These are phyloP conservation scores for Oryza glumipatula DNA, from an alignment of 176 grass and related monocot genomes.

Conservation along the genomic window DNA sequence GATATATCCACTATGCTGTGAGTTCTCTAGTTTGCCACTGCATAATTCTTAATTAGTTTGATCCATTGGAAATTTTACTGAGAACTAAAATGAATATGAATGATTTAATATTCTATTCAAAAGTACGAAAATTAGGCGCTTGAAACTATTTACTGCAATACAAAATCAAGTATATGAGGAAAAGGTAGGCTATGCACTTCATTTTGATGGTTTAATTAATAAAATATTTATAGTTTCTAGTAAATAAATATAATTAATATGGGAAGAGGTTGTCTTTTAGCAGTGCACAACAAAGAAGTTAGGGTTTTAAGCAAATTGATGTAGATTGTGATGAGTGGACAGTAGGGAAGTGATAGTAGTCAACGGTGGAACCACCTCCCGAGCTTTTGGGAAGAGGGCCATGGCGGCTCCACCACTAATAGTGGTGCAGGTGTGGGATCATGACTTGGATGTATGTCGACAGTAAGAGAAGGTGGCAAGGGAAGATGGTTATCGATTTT, in stretches of 20 bases:
- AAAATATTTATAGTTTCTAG: not conserved
- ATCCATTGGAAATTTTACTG: too few relatives aligned
- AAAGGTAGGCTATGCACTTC: not conserved
- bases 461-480: too few relatives aligned
- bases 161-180: not conserved
- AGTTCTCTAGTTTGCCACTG: too few relatives aligned
- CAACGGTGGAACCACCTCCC: not conserved
- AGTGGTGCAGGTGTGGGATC: not conserved
- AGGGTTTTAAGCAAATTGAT: not conserved
- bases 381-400: not conserved
- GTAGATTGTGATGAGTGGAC: not conserved
- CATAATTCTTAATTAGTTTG: too few relatives aligned
- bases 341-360: not conserved
- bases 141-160: not conserved
- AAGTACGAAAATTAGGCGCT: not conserved
- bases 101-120: not conserved
- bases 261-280: not conserved
- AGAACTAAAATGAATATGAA: too few relatives aligned
- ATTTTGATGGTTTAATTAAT: not conserved
- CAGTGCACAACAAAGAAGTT: not conserved
- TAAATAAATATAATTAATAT: not conserved
- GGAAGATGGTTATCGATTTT: too few relatives aligned
- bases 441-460: not conserved
- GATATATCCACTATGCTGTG: not conserved
- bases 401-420: not conserved